Evolutionary conservation across 495 filamentous ascomycete genomes (phyloP), one percentile per base, ranked within the genome.

Genomic region (Penicillium lividum): DNA sequence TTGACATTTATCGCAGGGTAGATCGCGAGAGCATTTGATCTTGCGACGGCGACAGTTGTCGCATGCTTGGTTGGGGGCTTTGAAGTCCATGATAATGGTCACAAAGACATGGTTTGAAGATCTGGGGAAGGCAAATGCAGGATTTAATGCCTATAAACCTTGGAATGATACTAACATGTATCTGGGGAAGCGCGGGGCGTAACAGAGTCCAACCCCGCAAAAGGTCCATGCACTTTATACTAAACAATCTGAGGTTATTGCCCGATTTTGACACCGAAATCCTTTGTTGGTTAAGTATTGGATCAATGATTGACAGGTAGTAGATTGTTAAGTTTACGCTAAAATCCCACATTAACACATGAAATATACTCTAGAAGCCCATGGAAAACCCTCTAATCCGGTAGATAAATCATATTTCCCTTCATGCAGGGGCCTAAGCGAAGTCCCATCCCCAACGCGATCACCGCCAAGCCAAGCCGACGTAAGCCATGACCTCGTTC

Each of bases 1-100:
- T 49, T 75, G 69, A 16, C 76, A 79, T 60, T 77, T 79, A 50
- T 79, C 76, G 59, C 76, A 79, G 3, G 76, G 76, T 0, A 73
- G 61, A 46, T 75, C 72, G 56, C 74, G 70, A 13, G 71, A 72
- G 55, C 76, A 79, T 67, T 75, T 79, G 56, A 79, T 76, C 51
- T 79, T 79, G 42, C 76, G 73, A 5, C 73, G 68, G 29, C 76
- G 72, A 61, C 76, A 79, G 51, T 77, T 77, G 51, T 79, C 76
- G 54, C 76, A 79, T 51, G 76, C 74, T 62, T 79, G 76, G 52
- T 76, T 77, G 15, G 51, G 27, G 47, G 28, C 38, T 30, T 30
- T 49, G 46, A 46, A 22, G 28, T 33, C 46, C 46, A 49, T 47
- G 44, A 28, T 16, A 11, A 27, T 25, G 15, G 7, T 44, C 7